phyloP scores from a whole-genome alignment of 306 rosid species.

The Malus fusca region DNA sequence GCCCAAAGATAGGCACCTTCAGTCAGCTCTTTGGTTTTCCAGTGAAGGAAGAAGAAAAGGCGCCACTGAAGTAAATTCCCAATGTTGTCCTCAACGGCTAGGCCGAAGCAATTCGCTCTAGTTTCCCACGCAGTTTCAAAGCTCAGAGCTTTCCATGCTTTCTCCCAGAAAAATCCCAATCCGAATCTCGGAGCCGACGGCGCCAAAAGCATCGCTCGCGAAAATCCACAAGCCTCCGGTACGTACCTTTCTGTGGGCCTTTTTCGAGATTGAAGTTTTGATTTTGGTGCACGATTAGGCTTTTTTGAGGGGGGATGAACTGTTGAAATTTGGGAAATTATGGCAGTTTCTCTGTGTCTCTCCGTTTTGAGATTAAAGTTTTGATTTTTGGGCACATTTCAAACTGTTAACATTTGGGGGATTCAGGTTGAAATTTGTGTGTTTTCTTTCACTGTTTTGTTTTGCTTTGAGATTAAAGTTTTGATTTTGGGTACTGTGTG shows the following conservation, averaged over 20 bases:
- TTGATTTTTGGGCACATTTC: too few relatives aligned
- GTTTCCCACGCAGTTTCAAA: not conserved
- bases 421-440: too few relatives aligned
- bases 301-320: too few relatives aligned
- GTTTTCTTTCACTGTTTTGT: too few relatives aligned
- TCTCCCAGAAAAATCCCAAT: not conserved
- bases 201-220: not conserved
- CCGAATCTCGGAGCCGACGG: not conserved
- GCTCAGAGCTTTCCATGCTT: not conserved
- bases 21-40: not conserved
- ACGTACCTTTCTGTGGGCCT: not conserved
- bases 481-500: not conserved
- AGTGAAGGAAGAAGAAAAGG: not conserved
- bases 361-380: too few relatives aligned
- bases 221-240: slow-evolving; percentile 3
- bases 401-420: too few relatives aligned
- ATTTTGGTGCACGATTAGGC: not conserved
- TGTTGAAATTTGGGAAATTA: too few relatives aligned
- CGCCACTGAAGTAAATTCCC: not conserved
- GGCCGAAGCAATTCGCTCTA: not conserved
- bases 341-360: too few relatives aligned
- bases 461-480: not conserved
- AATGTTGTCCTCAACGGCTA: not conserved
- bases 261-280: too few relatives aligned
- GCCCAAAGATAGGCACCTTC: not conserved